Evolutionary conservation across 2,329 filamentous ascomycete species (phyloP).

Genomic region (Monosporascus sp.): DNA sequence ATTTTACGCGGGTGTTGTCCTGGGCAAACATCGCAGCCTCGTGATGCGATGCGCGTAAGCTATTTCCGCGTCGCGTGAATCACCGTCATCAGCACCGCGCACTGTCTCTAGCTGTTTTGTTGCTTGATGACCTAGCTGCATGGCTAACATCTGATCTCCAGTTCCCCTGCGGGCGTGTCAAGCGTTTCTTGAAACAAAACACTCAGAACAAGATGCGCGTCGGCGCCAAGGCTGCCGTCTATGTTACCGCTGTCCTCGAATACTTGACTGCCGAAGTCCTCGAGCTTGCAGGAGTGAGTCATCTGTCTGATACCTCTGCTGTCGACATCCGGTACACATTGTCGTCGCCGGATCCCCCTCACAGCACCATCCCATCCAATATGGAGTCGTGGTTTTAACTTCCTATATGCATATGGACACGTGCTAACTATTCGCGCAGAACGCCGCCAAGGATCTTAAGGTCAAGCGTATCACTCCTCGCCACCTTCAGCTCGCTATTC

Average conservation of each 20-base stretch:
- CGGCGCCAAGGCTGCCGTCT: slow-evolving; percentile 95
- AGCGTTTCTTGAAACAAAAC: slow-evolving; percentile 99
- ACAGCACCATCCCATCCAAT: background rate
- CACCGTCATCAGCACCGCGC: background rate
- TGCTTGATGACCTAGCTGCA: background rate
- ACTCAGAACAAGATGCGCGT: slow-evolving; percentile 99
- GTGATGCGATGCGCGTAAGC: background rate
- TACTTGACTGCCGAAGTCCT: slow-evolving; percentile 97
- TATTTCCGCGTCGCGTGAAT: background rate
- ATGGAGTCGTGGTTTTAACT: background rate
- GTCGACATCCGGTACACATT: background rate
- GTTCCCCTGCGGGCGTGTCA: slow-evolving; percentile 99
- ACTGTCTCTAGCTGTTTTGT: background rate
- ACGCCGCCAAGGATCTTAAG: slow-evolving; percentile 98
- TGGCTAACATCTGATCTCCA: slow-evolving; percentile 32
- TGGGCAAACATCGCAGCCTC: background rate
- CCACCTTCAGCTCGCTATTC: slow-evolving; percentile 95
- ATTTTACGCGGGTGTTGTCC: too few relatives aligned
- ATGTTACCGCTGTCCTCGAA: slow-evolving; percentile 95
- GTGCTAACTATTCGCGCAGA: slow-evolving; percentile 42
- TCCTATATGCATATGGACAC: background rate
- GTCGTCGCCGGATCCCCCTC: too few relatives aligned
- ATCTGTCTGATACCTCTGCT: slow-evolving; percentile 5
- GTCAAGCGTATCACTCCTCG: slow-evolving; percentile 99
- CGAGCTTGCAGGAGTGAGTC: slow-evolving; percentile 82